Conservation (phyloP, 2,329 filamentous ascomycete species). For the Stromatinia cepivora region DNA sequence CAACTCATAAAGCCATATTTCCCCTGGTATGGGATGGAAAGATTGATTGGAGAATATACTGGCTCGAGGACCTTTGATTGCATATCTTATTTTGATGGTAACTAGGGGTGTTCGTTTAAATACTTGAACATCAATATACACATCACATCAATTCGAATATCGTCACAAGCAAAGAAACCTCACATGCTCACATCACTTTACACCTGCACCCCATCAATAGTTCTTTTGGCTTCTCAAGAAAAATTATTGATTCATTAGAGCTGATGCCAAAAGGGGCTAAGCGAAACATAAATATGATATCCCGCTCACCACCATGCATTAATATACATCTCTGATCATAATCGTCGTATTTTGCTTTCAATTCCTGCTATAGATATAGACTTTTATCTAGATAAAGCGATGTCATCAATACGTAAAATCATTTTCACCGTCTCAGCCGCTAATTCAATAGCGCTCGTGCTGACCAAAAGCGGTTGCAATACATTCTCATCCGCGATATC, state of each 20-base stretch:
- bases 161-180: not conserved
- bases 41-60: not conserved
- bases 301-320: conserved; percentile 21
- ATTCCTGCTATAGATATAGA: conserved; percentile 8
- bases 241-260: conserved; percentile 21
- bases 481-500: conserved; percentile 98
- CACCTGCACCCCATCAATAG: not conserved
- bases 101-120: not conserved
- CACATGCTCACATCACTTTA: not conserved
- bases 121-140: not conserved
- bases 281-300: conserved; percentile 17
- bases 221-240: not conserved
- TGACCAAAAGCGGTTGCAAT: conserved; percentile 90
- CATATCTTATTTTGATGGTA: not conserved
- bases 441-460: conserved; percentile 95
- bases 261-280: conserved; percentile 24
- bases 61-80: too few species aligned
- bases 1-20: not conserved
- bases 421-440: conserved; percentile 93
- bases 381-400: conserved; percentile 37
- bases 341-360: conserved; percentile 14
- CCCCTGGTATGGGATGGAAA: not conserved
- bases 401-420: conserved; percentile 36
- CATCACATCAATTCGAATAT: not conserved
- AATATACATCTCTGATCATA: conserved; percentile 23